These are phyloP conservation scores for Irpex lacteus DNA, from an alignment of 1,284 basidiomycete genomes.

Conservation along the genomic window DNA sequence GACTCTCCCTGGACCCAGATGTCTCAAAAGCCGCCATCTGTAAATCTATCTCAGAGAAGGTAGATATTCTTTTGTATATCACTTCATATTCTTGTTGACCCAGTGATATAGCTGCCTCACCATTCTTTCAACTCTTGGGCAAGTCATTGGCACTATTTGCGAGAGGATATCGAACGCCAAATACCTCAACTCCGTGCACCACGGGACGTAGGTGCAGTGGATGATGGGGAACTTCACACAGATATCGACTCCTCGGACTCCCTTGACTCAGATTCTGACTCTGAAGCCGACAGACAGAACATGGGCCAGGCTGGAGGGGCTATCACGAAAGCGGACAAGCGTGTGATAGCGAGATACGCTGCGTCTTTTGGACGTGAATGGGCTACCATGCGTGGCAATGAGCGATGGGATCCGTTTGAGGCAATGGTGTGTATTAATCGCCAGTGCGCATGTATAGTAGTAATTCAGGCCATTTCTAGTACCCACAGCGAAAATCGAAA, in stretches of 20 bases:
- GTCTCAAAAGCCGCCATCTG: slow-evolving; percentile 53
- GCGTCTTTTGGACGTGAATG: slow-evolving; percentile 42
- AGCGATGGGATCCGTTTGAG: slow-evolving; percentile 52
- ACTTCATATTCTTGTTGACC: neutral
- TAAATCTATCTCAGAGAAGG: slow-evolving; percentile 54
- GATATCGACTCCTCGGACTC: slow-evolving; percentile 30
- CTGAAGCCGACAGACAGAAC: slow-evolving; percentile 39
- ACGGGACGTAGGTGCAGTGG: slow-evolving; percentile 25
- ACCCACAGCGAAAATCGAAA: slow-evolving; percentile 50
- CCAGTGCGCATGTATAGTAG: neutral
- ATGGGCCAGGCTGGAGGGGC: slow-evolving; percentile 50
- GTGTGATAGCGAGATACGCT: slow-evolving; percentile 55
- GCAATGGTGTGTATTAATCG: slow-evolving; percentile 36
- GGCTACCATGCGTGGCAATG: slow-evolving; percentile 36
- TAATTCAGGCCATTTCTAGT: slow-evolving; percentile 22
- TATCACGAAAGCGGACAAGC: slow-evolving; percentile 56
- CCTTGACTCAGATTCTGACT: slow-evolving; percentile 20
- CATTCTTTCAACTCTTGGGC: slow-evolving; percentile 57
- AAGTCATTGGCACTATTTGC: slow-evolving; percentile 57
- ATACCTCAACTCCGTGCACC: slow-evolving; percentile 39
- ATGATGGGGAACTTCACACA: slow-evolving; percentile 21
- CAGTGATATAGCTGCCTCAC: slow-evolving; percentile 50
- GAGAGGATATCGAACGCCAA: slow-evolving; percentile 63
- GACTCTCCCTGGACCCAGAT: slow-evolving; percentile 47
- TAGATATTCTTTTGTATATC: slow-evolving; percentile 15